These are phyloP conservation scores for Fusarium drepaniforme DNA, from an alignment of 2,329 filamentous ascomycete species.

Conservation along the genomic window DNA sequence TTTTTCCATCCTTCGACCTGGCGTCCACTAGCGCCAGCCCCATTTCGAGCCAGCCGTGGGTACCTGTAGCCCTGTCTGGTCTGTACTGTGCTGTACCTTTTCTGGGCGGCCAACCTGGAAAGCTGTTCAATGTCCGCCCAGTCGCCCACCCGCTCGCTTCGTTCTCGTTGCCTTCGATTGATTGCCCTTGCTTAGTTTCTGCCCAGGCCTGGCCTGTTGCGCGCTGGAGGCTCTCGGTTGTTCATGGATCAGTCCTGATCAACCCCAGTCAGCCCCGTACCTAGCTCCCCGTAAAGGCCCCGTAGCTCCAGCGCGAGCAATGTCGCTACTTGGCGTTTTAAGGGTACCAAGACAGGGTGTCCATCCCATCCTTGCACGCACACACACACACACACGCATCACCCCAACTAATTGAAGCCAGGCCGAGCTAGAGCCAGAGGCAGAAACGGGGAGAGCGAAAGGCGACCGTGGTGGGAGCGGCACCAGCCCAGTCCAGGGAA, in stretches of 20 bases:
- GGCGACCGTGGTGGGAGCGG: constrained; percentile 34
- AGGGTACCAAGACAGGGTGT: constrained; percentile 39
- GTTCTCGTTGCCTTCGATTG: neutral
- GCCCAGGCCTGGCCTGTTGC: neutral
- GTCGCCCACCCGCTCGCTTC: neutral
- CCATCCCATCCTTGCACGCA: constrained; percentile 34
- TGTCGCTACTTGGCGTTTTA: constrained; percentile 42
- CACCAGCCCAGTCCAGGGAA: constrained; percentile 10
- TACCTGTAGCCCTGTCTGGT: constrained; percentile 5
- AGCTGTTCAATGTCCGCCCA: neutral
- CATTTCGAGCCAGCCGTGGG: constrained; percentile 36
- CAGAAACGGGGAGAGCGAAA: constrained; percentile 43
- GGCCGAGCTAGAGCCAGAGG: constrained; percentile 29
- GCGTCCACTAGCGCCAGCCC: constrained; percentile 41
- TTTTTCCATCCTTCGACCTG: constrained; percentile 43
- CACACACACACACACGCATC: constrained; percentile 28
- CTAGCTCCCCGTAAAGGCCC: constrained; percentile 40
- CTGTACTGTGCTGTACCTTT: neutral
- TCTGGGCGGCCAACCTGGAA: neutral
- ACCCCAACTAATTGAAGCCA: constrained; percentile 41
- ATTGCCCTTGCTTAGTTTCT: constrained; percentile 14
- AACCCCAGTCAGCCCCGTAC: constrained; percentile 41
- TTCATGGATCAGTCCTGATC: constrained; percentile 20
- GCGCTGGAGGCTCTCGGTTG: constrained; percentile 8
- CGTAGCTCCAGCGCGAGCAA: constrained; percentile 41